A percentile compares a stretch with the other conserved stretches of the same genome.
Conservation (phyloP, 2,329 filamentous ascomycete genomes). For the Lomentospora prolificans region DNA sequence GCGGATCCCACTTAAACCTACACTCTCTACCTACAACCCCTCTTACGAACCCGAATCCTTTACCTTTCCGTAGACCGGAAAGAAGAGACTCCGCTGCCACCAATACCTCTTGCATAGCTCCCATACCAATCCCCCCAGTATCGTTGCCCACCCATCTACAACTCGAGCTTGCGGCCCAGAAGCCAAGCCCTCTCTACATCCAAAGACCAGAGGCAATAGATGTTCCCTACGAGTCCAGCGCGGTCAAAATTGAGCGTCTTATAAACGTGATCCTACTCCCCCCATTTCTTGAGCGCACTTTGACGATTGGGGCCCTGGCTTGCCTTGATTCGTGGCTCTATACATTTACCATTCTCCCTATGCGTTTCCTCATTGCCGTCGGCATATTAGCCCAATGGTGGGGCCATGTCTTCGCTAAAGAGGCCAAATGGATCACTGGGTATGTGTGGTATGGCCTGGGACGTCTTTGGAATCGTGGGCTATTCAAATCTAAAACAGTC, state of each 20-base stretch:
- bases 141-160: slow-evolving; percentile 56
- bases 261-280: slow-evolving; percentile 82
- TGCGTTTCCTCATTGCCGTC: slow-evolving; percentile 76
- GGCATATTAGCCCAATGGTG: slow-evolving; percentile 72
- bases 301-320: slow-evolving; percentile 80
- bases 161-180: slow-evolving; percentile 51
- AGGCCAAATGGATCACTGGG: slow-evolving; percentile 58
- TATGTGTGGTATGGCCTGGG: slow-evolving; percentile 76
- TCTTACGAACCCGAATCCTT: background rate
- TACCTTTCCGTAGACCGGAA: background rate
- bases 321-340: slow-evolving; percentile 96
- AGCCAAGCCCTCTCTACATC: slow-evolving; percentile 57
- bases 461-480: slow-evolving; percentile 57
- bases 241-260: slow-evolving; percentile 83
- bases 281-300: slow-evolving; percentile 68
- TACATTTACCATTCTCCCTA: slow-evolving; percentile 87
- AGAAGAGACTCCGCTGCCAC: slow-evolving; percentile 8
- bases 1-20: background rate
- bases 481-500: background rate
- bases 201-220: slow-evolving; percentile 47
- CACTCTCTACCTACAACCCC: background rate
- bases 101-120: slow-evolving; percentile 7
- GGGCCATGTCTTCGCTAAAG: slow-evolving; percentile 60
- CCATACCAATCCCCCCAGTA: slow-evolving; percentile 44
- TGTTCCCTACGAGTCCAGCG: slow-evolving; percentile 80